Evolutionary conservation across 345 rosid species (phyloP).

Genomic region (rapeseed (Brassica napus)): DNA sequence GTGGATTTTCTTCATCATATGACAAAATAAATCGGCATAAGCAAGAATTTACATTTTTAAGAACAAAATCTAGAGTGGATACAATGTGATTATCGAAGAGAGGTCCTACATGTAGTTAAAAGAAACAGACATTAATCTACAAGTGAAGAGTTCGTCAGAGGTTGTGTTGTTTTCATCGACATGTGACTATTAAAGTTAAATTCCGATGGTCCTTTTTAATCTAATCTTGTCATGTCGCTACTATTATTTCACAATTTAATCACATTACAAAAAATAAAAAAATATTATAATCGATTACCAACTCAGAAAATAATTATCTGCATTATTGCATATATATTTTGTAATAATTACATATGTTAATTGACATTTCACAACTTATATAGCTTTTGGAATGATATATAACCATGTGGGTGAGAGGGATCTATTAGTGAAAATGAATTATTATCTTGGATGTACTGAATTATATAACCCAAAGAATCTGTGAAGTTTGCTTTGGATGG

Average conservation of each 20-base stretch:
- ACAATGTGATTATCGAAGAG: slow-evolving; percentile 36
- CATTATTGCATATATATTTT: not conserved
- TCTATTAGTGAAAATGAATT: not conserved
- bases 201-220: slow-evolving; percentile 26
- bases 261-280: slow-evolving; percentile 1
- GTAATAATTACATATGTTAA: slow-evolving; percentile 17
- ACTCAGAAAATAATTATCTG: not conserved
- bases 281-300: not conserved
- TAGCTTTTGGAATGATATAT: slow-evolving; percentile 28
- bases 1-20: slow-evolving; percentile 13
- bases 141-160: slow-evolving; percentile 38
- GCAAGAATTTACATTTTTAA: not conserved
- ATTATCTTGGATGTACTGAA: slow-evolving; percentile 49
- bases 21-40: slow-evolving; percentile 10
- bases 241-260: slow-evolving; percentile 9
- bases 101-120: slow-evolving; percentile 43
- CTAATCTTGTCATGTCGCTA: slow-evolving; percentile 28
- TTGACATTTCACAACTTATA: not conserved
- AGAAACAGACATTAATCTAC: slow-evolving; percentile 38
- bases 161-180: slow-evolving; percentile 37
- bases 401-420: slow-evolving; percentile 22
- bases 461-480: slow-evolving; percentile 59
- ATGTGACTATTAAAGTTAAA: slow-evolving; percentile 33
- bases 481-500: slow-evolving; percentile 33
- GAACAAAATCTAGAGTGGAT: slow-evolving; percentile 26